Conservation (phyloP, 2,329 filamentous ascomycete species). For the Nemania sp. region DNA sequence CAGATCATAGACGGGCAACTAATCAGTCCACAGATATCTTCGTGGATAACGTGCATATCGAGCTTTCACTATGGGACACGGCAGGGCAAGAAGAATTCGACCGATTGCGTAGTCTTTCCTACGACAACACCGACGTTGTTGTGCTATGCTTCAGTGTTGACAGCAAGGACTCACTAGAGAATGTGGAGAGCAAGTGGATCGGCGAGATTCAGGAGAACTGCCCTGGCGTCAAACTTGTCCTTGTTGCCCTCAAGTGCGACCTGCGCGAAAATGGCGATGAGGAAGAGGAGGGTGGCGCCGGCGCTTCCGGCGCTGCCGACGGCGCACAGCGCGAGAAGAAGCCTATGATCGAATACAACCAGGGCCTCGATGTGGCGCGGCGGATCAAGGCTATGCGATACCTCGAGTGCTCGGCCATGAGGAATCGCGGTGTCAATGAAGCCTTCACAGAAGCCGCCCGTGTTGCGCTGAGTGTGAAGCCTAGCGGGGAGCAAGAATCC, state of each 20-base stretch:
- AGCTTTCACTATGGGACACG: conserved; percentile 97
- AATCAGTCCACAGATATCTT: conserved; percentile 75
- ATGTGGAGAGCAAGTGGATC: conserved; percentile 98
- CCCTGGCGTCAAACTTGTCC: conserved; percentile 89
- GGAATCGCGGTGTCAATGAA: conserved; percentile 97
- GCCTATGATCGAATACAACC: conserved; percentile 84
- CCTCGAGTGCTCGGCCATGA: conserved; percentile 97
- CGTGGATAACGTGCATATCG: conserved; percentile 95
- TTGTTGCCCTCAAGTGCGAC: conserved; percentile 97
- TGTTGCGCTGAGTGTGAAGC: conserved; percentile 79
- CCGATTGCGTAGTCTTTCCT: conserved; percentile 89
- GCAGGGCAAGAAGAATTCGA: conserved; percentile 99
- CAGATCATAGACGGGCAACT: not conserved
- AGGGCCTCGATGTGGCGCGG: conserved; percentile 87
- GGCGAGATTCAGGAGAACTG: conserved; percentile 98
- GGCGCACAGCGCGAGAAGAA: conserved; percentile 61
- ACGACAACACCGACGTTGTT: conserved; percentile 95
- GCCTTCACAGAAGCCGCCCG: conserved; percentile 97
- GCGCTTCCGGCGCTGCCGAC: conserved; percentile 42
- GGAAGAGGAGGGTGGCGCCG: conserved; percentile 61
- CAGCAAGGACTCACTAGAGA: conserved; percentile 93
- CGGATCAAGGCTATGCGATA: conserved; percentile 92
- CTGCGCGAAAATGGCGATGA: conserved; percentile 77
- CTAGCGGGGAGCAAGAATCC: conserved; percentile 61
- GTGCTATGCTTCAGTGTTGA: conserved; percentile 99